Evolutionary conservation across 495 filamentous ascomycete species (phyloP).

Genomic region (Tuber umbilicatum): DNA sequence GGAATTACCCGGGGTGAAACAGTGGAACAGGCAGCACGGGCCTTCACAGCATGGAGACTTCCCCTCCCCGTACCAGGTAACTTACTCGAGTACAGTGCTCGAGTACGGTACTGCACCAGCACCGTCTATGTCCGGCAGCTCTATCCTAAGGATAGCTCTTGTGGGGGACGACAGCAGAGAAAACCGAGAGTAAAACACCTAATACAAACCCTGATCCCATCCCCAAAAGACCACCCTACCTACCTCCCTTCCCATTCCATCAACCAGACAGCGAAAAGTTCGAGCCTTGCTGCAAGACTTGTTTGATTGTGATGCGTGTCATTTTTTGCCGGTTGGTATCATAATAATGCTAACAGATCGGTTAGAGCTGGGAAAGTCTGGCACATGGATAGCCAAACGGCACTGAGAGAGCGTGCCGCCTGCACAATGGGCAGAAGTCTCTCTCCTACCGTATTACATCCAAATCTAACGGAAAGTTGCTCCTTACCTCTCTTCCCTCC

Average conservation of each 20-base stretch:
- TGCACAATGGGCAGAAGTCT: background rate
- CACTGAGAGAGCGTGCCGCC: background rate
- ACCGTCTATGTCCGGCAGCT: background rate
- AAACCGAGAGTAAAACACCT: background rate
- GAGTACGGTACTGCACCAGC: no score
- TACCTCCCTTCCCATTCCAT: background rate
- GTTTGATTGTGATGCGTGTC: conserved; percentile 2
- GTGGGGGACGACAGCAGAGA: background rate
- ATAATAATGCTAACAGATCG: background rate
- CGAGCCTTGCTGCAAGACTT: conserved; percentile 1
- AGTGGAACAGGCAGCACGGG: background rate
- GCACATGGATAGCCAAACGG: background rate
- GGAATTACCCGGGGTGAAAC: background rate
- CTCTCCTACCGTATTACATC: background rate
- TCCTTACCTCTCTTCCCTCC: background rate
- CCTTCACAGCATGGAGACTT: background rate
- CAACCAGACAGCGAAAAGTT: background rate
- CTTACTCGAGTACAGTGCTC: no score
- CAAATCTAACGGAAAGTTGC: background rate
- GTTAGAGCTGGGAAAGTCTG: background rate
- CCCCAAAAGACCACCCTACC: background rate
- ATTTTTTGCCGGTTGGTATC: background rate
- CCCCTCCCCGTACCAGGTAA: background rate
- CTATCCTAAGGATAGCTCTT: background rate
- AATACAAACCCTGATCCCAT: background rate